Evolutionary conservation across 768 basidiomycete genomes (phyloP).

Genomic region (Pulveroboletus sp.): DNA sequence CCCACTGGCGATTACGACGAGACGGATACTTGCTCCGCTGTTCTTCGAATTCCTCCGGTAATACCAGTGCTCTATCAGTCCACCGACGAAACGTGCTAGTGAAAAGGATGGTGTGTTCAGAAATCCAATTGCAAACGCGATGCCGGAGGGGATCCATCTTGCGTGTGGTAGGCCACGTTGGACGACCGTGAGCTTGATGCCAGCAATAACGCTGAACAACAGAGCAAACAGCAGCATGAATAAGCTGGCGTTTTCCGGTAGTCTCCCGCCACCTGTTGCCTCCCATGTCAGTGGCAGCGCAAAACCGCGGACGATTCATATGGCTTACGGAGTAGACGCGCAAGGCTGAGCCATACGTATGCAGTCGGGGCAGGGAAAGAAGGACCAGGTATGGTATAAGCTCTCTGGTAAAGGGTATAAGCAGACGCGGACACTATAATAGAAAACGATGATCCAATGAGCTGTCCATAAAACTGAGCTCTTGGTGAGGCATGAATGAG

Average conservation of each 20-base stretch:
- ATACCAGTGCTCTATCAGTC: slow-evolving; percentile 71
- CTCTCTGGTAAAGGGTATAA: slow-evolving; percentile 80
- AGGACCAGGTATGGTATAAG: slow-evolving; percentile 86
- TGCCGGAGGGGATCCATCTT: slow-evolving; percentile 86
- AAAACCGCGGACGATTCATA: not conserved
- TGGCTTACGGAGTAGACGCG: slow-evolving; percentile 65
- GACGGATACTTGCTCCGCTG: slow-evolving; percentile 56
- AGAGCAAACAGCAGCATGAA: slow-evolving; percentile 82
- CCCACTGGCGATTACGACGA: slow-evolving; percentile 89
- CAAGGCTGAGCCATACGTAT: slow-evolving; percentile 85
- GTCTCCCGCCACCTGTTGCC: slow-evolving; percentile 66
- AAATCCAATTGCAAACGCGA: slow-evolving; percentile 95
- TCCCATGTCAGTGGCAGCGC: slow-evolving; percentile 1
- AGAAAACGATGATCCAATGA: slow-evolving; percentile 84
- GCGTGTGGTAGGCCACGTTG: slow-evolving; percentile 47
- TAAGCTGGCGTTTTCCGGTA: slow-evolving; percentile 65
- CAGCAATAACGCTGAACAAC: slow-evolving; percentile 64
- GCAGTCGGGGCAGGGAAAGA: slow-evolving; percentile 96
- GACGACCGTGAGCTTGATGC: slow-evolving; percentile 57
- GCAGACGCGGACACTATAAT: slow-evolving; percentile 87
- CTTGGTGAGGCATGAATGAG: slow-evolving; percentile 87
- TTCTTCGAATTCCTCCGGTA: slow-evolving; percentile 45
- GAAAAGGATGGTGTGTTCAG: slow-evolving; percentile 95
- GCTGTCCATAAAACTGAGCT: slow-evolving; percentile 90
- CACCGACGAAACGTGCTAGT: slow-evolving; percentile 85